Evolutionary conservation across 2,329 filamentous ascomycete species (phyloP), one percentile per base, ranked within the genome.

Genomic region (Claviceps sp.): DNA sequence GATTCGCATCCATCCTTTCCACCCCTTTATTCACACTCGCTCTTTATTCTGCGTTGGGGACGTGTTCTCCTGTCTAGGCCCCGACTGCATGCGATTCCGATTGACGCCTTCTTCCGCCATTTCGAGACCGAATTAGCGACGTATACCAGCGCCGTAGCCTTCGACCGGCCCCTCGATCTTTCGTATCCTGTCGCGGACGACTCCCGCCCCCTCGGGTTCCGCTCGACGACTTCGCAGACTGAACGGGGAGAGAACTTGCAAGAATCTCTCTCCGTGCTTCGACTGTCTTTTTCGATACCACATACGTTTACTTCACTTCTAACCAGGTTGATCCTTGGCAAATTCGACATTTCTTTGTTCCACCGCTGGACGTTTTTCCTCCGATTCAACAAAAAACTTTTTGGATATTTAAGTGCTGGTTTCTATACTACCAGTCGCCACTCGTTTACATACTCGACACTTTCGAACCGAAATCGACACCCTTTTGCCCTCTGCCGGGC

Each of bases 241-340:
- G 34, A 42, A 46, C 30, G 4, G 18, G 42, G 16, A 47, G 46
- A 50, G n/a, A 11, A 16, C 2, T n/a, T 22, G 24, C 5, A n/a
- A 6, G 1, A 5, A 22, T 16, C n/a, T 24, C 30, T n/a, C 13
- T 18, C 22, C 16, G 43, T 20, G 20, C 40, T 43, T 45, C 45
- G 34, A 44, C 45, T 48, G 47, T 52, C 55, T 57, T 55, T 34
- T 56, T 55, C 53, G 52, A 45, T 56, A 50, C 52, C 52, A 45
- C 42, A 45, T 50, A 52, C 48, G 55, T 55, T 50, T 52, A 43
- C 55, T 54, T 57, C 55, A 53, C 51, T 57, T 53, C 47, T 54
- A 48, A 58, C 61, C 73, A 74, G 76, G 76, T 79, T 78, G 76
- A 79, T 69, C 75, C 76, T 79, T 66, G 75, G 74, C 71, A 66